Base-by-base conservation (phyloP, 2,329 filamentous ascomycete genomes). In the Colletotrichum sp. region DNA sequence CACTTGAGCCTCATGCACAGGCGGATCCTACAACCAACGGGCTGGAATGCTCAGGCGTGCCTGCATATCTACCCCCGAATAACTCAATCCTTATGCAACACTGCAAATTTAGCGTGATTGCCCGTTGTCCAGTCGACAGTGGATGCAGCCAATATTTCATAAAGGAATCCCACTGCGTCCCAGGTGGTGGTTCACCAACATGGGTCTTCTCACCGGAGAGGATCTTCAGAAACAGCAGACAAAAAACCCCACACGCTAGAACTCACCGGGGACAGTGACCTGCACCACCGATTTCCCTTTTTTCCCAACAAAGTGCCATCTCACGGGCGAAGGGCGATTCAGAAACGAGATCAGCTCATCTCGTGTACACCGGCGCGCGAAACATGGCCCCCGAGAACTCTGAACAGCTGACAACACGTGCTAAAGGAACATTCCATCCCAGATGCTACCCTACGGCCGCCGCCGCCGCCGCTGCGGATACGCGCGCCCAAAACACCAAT, bases 51-150 rank as follows among this genome's bases (percentile, higher is more conserved):
- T 21, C n/a, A 24, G n/a, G 44, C 44, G 3, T 52, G 44, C 44
- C 44, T 71, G 12, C 39, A 28, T 24, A 21, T 49, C n/a, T 21
- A n/a, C 18, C 36, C n/a, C 7, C 52, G 21, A 21, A 21, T 12
- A 57, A 18, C 18, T 12, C 30, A 24, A 60, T n/a, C 18, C 63
- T 49, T 76, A 49, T 76, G 69, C 57, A 69, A 59, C 44, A 24
- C 21, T 26, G n/a, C n/a, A 36, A 18, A 18, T n/a, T 16, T 24
- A 32, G 28, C 13, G 16, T 21, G 28, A 24, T 34, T n/a, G 28
- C 18, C 9, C 12, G 70, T 76, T 76, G 74, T 74, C 74, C 59
- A 73, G 70, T 74, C 34, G 64, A 76, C 32, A 30, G 64, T 76
- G 71, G 59, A 60, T 63, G 69, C 63, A 12, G 15, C 60, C 44